phyloP scores from a whole-genome alignment of 306 rosid species.

The Senna siamea region DNA sequence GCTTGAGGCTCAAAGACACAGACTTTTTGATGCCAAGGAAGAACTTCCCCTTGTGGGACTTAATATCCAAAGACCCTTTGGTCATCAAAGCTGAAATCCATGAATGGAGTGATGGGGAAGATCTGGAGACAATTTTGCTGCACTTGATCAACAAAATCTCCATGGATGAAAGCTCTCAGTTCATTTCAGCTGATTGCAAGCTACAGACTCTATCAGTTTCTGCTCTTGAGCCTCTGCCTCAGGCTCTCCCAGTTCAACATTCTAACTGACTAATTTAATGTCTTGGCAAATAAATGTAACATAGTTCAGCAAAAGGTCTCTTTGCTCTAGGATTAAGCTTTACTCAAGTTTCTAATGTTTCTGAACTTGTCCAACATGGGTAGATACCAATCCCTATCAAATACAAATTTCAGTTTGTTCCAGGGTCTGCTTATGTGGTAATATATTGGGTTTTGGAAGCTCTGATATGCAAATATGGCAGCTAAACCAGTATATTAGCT shows the following conservation, averaged over 20 bases:
- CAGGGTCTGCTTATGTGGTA: too few species aligned
- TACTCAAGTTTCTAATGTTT: too few species aligned
- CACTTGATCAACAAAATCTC: conserved; percentile 44
- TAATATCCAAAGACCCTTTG: conserved; percentile 53
- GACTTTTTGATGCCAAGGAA: conserved; percentile 72
- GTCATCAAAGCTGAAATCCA: conserved; percentile 61
- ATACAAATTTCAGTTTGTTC: too few species aligned
- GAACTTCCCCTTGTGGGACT: conserved; percentile 65
- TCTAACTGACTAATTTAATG: neutral
- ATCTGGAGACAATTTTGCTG: conserved; percentile 40
- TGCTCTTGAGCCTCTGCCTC: conserved; percentile 48
- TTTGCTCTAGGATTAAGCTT: too few species aligned
- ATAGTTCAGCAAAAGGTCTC: neutral
- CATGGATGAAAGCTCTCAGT: conserved; percentile 32
- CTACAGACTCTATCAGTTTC: conserved; percentile 41
- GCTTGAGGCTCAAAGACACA: conserved; percentile 53
- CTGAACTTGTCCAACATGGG: too few species aligned
- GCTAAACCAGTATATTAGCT: too few species aligned
- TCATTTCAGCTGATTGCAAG: conserved; percentile 60
- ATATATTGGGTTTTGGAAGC: too few species aligned
- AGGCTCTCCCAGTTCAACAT: conserved; percentile 51
- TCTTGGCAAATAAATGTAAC: conserved; percentile 7
- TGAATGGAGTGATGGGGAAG: conserved; percentile 63
- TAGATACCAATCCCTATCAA: too few species aligned
- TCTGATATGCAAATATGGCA: too few species aligned